phyloP scores from a whole-genome alignment of 2,329 filamentous ascomycete species.

The Fonsecaea multimorphosa region DNA sequence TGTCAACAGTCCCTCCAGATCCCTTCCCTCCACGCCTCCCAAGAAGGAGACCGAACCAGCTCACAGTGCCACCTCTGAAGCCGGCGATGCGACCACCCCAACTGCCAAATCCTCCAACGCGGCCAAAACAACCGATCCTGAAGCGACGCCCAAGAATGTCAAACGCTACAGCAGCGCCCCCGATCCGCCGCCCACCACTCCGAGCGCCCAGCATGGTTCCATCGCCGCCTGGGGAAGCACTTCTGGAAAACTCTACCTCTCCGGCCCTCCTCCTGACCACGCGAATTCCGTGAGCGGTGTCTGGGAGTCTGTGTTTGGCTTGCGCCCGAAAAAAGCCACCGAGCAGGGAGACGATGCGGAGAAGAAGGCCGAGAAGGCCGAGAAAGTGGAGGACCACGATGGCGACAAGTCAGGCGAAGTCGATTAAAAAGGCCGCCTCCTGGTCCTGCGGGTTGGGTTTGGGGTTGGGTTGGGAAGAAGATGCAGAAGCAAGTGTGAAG shows the following conservation, averaged over 20 bases:
- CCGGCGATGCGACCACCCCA: neutral
- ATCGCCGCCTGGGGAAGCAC: conserved; percentile 27
- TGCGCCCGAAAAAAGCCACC: neutral
- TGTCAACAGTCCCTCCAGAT: neutral
- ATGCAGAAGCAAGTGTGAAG: neutral
- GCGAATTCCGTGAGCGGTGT: neutral
- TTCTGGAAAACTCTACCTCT: conserved; percentile 24
- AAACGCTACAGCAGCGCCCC: neutral
- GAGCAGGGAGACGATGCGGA: neutral
- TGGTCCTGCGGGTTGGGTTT: neutral
- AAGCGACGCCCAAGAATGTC: neutral
- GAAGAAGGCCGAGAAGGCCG: neutral
- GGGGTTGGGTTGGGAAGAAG: neutral
- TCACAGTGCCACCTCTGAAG: neutral
- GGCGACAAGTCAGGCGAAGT: neutral
- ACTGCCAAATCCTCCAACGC: neutral
- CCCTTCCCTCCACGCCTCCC: neutral
- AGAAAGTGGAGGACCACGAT: neutral
- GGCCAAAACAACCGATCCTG: neutral
- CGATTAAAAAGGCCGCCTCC: neutral
- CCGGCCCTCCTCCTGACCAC: conserved; percentile 8
- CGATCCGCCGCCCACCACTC: neutral
- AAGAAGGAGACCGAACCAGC: neutral
- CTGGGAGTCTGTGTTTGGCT: neutral
- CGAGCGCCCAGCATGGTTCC: neutral